A percentile compares a stretch with the other conserved stretches of the same genome.
Evolutionary conservation across 2,329 filamentous ascomycete species (phyloP).

Genomic region (Apiospora saccharicola): DNA sequence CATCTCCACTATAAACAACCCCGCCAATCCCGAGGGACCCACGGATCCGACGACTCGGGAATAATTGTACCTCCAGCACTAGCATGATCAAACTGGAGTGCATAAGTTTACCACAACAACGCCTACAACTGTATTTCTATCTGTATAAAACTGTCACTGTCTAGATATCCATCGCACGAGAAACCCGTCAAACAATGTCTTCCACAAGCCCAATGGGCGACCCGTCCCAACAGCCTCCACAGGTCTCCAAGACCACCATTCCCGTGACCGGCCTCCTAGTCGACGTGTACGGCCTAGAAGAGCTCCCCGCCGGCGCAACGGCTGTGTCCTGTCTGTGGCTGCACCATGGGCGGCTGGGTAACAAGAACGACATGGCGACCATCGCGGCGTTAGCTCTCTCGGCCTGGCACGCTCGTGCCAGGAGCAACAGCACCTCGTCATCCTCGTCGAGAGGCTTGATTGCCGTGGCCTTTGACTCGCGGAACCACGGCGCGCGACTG

Average conservation of each 20-base stretch:
- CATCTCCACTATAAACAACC: conserved; percentile 14
- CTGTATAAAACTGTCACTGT: not conserved
- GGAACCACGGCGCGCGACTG: conserved; percentile 84
- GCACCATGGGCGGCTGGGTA: conserved; percentile 79
- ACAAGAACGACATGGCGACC: conserved; percentile 76
- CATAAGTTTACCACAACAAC: not conserved
- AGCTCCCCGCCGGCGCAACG: conserved; percentile 63
- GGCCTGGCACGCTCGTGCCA: conserved; percentile 54
- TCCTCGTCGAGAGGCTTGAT: conserved; percentile 66
- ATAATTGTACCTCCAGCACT: not conserved
- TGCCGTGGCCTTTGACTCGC: conserved; percentile 87
- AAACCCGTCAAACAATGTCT: not conserved
- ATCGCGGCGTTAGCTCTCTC: conserved; percentile 73
- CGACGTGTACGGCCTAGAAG: conserved; percentile 81
- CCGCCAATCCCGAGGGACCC: conserved; percentile 18
- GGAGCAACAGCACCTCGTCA: conserved; percentile 20
- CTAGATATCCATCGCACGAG: not conserved
- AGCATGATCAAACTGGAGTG: not conserved
- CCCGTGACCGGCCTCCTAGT: conserved; percentile 81
- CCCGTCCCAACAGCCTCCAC: not conserved
- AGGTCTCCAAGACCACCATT: conserved; percentile 66
- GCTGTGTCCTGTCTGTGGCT: conserved; percentile 87
- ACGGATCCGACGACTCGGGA: not conserved
- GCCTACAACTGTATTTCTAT: not conserved
- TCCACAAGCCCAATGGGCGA: conserved; percentile 15